A percentile compares a stretch with the other conserved stretches of the same genome.
phyloP scores from a whole-genome alignment of 148 eudicot genomes.

The Amaranthus cruentus region DNA sequence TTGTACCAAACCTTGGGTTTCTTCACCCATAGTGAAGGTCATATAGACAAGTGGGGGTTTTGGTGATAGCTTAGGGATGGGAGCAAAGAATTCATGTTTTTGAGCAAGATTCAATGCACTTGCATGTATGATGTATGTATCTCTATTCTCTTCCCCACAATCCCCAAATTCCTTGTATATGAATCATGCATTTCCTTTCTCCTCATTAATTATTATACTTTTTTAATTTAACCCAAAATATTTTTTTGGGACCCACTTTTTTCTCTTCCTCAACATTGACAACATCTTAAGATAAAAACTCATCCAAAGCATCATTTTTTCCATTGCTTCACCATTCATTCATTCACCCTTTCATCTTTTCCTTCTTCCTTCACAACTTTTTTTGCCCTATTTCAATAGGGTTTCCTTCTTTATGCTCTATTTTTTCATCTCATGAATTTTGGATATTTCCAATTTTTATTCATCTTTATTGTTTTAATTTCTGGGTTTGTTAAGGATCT shows the following conservation, averaged over 20 bases:
- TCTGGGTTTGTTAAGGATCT: constrained; percentile 38
- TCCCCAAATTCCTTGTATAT: constrained; percentile 26
- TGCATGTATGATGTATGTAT: constrained; percentile 9
- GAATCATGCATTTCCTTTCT: constrained; percentile 16
- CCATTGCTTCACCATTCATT: too few relatives aligned
- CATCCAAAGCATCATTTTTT: constrained; percentile 12
- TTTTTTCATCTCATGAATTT: constrained; percentile 33
- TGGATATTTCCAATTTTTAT: constrained; percentile 14
- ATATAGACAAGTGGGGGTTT: constrained; percentile 21
- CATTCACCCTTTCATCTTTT: not conserved
- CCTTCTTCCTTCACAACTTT: constrained; percentile 5
- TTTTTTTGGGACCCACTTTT: constrained; percentile 12
- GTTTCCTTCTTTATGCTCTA: constrained; percentile 28
- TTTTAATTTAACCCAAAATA: not conserved
- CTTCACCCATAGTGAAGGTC: too few relatives aligned
- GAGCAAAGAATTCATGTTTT: constrained; percentile 20
- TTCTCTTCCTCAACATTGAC: not conserved
- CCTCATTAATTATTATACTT: constrained; percentile 3
- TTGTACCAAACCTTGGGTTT: not conserved
- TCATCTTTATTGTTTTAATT: constrained; percentile 3
- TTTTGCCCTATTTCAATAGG: constrained; percentile 45
- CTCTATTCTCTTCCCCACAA: constrained; percentile 9
- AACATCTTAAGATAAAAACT: constrained; percentile 17
- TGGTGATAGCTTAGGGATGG: constrained; percentile 24
- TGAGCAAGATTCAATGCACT: constrained; percentile 28